Conservation (phyloP, 2,329 filamentous ascomycete genomes). For the Fusarium robinianum region DNA sequence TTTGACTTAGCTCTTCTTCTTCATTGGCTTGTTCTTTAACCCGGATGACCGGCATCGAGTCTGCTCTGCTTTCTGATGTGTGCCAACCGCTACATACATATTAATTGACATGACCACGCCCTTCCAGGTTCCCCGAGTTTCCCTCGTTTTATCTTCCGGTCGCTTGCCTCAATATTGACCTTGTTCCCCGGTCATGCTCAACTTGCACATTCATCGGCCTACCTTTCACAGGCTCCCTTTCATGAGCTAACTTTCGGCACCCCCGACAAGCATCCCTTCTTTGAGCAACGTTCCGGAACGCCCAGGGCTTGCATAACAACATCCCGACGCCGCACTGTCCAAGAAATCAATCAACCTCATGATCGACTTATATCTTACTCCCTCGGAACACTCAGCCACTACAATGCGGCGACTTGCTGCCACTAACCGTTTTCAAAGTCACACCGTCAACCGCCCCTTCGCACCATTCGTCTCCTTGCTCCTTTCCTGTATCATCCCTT, state of each 20-base stretch:
- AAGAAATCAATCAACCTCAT: too few relatives aligned
- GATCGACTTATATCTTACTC: too few relatives aligned
- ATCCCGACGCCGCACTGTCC: too few relatives aligned
- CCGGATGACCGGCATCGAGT: conserved; percentile 1
- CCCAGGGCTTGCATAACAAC: too few relatives aligned
- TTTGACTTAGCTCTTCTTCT: background rate
- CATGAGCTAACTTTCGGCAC: too few relatives aligned
- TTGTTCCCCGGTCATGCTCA: conserved; percentile 5
- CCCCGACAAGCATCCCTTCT: too few relatives aligned
- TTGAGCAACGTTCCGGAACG: too few relatives aligned
- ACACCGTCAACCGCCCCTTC: conserved; percentile 5
- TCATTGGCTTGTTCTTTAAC: conserved; percentile 1
- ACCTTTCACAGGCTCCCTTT: too few relatives aligned
- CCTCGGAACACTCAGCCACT: too few relatives aligned
- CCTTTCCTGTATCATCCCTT: background rate
- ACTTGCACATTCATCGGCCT: conserved; percentile 1
- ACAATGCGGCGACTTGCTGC: background rate
- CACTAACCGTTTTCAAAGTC: conserved; percentile 5
- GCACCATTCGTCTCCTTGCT: conserved; percentile 2
- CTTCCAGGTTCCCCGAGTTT: conserved; percentile 24
- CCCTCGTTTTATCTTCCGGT: conserved; percentile 4
- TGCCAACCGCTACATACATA: too few relatives aligned
- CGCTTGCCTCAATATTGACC: background rate
- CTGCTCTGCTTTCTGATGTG: conserved; percentile 12
- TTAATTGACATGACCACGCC: conserved; percentile 34